Evolutionary conservation across 2,329 filamentous ascomycete species (phyloP).

Genomic region (Trichoderma afroharzianum): DNA sequence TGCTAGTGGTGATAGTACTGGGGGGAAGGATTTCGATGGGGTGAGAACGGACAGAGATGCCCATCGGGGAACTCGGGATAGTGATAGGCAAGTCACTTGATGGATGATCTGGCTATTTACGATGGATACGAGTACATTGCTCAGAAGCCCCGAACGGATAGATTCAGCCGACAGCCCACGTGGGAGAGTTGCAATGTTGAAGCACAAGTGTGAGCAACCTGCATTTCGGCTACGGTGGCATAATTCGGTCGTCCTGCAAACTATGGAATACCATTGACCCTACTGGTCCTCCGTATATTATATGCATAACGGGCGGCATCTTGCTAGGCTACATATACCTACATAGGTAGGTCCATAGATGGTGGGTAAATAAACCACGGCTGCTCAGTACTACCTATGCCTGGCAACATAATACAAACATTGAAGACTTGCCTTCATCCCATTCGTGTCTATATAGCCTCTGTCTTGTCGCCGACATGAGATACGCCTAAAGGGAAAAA

Average conservation of each 20-base stretch:
- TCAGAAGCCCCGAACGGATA: not conserved
- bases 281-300: not conserved
- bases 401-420: no score
- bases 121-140: not conserved
- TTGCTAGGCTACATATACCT: not conserved
- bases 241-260: not conserved
- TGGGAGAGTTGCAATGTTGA: not conserved
- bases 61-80: not conserved
- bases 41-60: not conserved
- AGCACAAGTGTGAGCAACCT: not conserved
- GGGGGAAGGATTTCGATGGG: not conserved
- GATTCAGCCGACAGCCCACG: constrained; percentile 4
- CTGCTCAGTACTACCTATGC: not conserved
- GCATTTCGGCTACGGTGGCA: not conserved
- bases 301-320: not conserved
- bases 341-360: not conserved
- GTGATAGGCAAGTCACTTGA: not conserved
- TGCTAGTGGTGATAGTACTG: not conserved
- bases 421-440: not conserved
- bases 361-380: not conserved
- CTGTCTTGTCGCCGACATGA: not conserved
- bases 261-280: not conserved
- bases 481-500: not conserved
- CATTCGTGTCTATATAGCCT: not conserved
- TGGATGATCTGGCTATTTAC: not conserved